Evolutionary conservation across 345 rosid species (phyloP).

Genomic region (Lepidium didymum): DNA sequence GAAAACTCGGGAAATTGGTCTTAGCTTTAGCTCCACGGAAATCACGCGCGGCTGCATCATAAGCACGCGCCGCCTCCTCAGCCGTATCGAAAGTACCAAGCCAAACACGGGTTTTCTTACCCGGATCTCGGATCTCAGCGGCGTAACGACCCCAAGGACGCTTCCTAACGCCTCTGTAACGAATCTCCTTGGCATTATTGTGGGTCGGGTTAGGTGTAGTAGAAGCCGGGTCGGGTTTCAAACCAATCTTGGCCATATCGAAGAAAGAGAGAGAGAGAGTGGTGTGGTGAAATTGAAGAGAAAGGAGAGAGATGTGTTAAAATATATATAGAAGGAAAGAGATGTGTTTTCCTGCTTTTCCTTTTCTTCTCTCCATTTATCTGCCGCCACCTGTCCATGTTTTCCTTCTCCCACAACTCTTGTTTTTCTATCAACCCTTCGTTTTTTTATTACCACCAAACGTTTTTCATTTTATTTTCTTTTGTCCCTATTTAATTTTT

Average conservation of each 20-base stretch:
- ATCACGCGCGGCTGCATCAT: conserved; percentile 77
- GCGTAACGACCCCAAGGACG: conserved; percentile 97
- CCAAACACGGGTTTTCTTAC: conserved; percentile 91
- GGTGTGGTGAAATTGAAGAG: conserved; percentile 20
- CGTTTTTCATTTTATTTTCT: background rate
- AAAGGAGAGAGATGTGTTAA: background rate
- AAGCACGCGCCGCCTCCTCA: conserved; percentile 90
- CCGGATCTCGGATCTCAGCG: conserved; percentile 95
- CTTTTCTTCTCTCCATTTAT: conserved; percentile 12
- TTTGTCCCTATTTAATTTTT: background rate
- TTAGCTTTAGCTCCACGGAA: conserved; percentile 84
- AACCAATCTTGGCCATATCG: conserved; percentile 19
- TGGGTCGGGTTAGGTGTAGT: conserved; percentile 11
- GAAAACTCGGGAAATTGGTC: conserved; percentile 70
- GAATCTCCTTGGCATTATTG: conserved; percentile 44
- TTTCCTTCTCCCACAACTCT: background rate
- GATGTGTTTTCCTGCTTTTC: conserved; percentile 26
- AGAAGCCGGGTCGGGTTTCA: conserved; percentile 24
- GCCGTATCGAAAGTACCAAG: conserved; percentile 91
- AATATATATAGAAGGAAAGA: conserved; percentile 12
- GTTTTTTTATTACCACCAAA: background rate
- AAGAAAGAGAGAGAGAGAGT: background rate
- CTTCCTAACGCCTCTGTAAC: conserved; percentile 82
- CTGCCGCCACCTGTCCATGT: conserved; percentile 25
- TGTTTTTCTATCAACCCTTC: background rate